These are phyloP conservation scores for Candida tropicalis DNA, from an alignment of 1,139 yeast species.

Conservation along the genomic window DNA sequence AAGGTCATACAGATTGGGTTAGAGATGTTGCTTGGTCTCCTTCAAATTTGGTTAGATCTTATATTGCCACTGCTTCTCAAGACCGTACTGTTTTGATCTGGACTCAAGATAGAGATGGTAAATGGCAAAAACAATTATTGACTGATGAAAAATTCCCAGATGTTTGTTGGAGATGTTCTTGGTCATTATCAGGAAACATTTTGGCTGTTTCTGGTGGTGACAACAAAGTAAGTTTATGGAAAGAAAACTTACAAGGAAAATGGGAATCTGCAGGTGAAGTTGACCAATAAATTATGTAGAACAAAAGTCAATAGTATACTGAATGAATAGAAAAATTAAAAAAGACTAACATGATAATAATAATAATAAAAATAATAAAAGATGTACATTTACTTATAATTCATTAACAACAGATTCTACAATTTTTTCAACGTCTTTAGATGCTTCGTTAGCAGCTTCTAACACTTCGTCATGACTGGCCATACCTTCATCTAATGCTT, in stretches of 20 bases:
- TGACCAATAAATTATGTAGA: constrained; percentile 54
- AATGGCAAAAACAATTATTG: constrained; percentile 81
- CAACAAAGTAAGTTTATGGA: constrained; percentile 94
- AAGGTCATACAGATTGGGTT: constrained; percentile 97
- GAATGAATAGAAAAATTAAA: neutral
- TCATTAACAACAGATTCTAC: constrained; percentile 65
- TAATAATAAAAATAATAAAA: neutral
- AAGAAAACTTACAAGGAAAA: constrained; percentile 87
- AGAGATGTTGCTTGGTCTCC: constrained; percentile 99
- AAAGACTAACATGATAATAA: no score
- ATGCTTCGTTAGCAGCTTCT: constrained; percentile 78
- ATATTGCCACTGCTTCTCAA: constrained; percentile 98
- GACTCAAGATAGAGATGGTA: constrained; percentile 71
- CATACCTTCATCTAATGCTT: constrained; percentile 68
- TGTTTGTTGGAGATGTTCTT: constrained; percentile 97
- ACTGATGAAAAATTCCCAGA: constrained; percentile 88
- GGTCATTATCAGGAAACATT: constrained; percentile 96
- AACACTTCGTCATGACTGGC: constrained; percentile 91
- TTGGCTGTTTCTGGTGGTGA: constrained; percentile 97
- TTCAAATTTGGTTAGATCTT: constrained; percentile 79
- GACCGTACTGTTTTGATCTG: constrained; percentile 93
- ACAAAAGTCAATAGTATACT: neutral
- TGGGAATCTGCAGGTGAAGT: constrained; percentile 98
- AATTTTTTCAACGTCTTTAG: constrained; percentile 73
- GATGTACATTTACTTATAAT: constrained; percentile 22